A percentile compares a stretch with the other conserved stretches of the same genome.
These are phyloP conservation scores for Xenoacremonium recifei DNA, from an alignment of 2,329 filamentous ascomycete species.

Conservation along the genomic window DNA sequence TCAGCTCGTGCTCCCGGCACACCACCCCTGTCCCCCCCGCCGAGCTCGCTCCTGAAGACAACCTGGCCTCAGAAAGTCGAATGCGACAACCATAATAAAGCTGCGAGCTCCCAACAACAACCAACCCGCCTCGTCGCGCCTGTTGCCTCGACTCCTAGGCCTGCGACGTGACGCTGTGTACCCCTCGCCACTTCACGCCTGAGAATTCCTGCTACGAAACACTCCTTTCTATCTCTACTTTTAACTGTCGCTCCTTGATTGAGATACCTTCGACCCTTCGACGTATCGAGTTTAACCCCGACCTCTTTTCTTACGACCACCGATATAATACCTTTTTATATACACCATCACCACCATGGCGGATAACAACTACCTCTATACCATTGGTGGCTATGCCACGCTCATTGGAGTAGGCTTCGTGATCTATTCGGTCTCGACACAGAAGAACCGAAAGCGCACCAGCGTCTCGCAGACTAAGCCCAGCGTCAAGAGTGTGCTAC, in stretches of 20 bases:
- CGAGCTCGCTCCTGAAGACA: constrained; percentile 26
- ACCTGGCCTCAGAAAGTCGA: constrained; percentile 33
- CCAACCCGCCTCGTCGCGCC: too few relatives aligned
- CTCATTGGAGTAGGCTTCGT: constrained; percentile 35
- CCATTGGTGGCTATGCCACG: constrained; percentile 35
- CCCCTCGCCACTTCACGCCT: too few relatives aligned
- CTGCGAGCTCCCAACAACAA: constrained; percentile 10
- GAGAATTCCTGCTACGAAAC: too few relatives aligned
- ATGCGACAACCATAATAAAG: constrained; percentile 22
- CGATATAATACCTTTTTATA: constrained; percentile 3
- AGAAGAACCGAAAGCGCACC: constrained; percentile 31
- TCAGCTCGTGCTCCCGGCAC: constrained; percentile 8
- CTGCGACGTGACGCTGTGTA: too few relatives aligned
- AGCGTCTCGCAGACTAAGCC: constrained; percentile 26
- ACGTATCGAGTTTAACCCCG: too few relatives aligned
- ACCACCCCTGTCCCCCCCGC: constrained; percentile 14
- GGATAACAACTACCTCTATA: constrained; percentile 35
- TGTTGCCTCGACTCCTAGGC: too few relatives aligned
- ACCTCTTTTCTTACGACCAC: too few relatives aligned
- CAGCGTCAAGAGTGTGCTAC: constrained; percentile 24
- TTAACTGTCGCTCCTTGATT: too few relatives aligned
- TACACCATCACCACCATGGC: constrained; percentile 26
- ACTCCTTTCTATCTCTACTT: too few relatives aligned
- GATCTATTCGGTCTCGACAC: constrained; percentile 35
- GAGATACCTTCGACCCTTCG: too few relatives aligned